A percentile compares a stretch with the other conserved stretches of the same genome.
These are phyloP conservation scores for Lotus japonicus DNA, from an alignment of 306 rosid species.

Conservation along the genomic window DNA sequence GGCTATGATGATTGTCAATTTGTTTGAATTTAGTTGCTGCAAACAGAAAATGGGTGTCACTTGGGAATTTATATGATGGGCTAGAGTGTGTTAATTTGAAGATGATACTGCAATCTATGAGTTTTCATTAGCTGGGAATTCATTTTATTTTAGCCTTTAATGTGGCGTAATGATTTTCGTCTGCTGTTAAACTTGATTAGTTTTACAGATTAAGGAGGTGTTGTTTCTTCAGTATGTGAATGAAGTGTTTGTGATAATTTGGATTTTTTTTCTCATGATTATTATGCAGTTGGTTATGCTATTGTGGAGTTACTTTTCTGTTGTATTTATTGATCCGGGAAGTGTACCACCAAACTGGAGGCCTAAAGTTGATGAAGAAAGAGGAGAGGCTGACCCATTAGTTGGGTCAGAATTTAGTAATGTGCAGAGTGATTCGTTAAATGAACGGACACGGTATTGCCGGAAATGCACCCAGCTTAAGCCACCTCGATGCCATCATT, in stretches of 20 bases:
- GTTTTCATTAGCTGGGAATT: not conserved
- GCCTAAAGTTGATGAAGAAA: slow-evolving; percentile 82
- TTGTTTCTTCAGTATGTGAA: not conserved
- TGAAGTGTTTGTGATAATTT: slow-evolving; percentile 11
- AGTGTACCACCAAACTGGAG: slow-evolving; percentile 90
- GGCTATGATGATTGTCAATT: not conserved
- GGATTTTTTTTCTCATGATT: slow-evolving; percentile 14
- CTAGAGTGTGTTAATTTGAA: not conserved
- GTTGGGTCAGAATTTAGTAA: slow-evolving; percentile 52
- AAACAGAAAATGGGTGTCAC: not conserved
- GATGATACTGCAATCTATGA: not conserved
- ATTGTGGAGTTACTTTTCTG: slow-evolving; percentile 95
- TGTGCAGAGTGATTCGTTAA: slow-evolving; percentile 41
- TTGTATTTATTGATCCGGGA: slow-evolving; percentile 94
- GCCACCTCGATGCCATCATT: slow-evolving; percentile 95
- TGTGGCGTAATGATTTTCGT: not conserved
- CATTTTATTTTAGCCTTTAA: not conserved
- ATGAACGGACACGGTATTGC: slow-evolving; percentile 66
- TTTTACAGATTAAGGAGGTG: not conserved
- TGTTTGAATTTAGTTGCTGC: not conserved
- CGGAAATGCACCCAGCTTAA: slow-evolving; percentile 85
- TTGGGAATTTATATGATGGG: not conserved
- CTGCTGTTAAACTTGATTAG: not conserved
- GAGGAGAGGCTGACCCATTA: slow-evolving; percentile 83
- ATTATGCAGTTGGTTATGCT: slow-evolving; percentile 84